Percentiles rank a stretch among this genome's conserved stretches.
Evolutionary conservation across 345 rosid species (phyloP).

Genomic region (Pistacia integerrima): DNA sequence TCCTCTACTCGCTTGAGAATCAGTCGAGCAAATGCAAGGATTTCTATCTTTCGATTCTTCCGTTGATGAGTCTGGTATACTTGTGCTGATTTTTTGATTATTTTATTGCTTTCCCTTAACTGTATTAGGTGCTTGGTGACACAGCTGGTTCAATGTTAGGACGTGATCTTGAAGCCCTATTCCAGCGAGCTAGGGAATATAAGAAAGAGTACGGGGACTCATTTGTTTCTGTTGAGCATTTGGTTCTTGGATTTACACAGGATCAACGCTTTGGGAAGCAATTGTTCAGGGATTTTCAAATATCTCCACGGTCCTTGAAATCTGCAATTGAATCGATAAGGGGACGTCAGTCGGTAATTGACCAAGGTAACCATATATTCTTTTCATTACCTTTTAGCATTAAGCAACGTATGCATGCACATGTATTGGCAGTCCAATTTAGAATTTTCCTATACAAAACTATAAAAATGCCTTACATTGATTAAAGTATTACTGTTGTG

Average conservation of each 20-base stretch:
- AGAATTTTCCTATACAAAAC: background rate
- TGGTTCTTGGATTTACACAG: conserved; percentile 79
- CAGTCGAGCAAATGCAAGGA: no score
- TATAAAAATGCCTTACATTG: background rate
- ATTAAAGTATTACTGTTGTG: background rate
- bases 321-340: conserved; percentile 87
- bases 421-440: background rate
- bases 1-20: no score
- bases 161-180: conserved; percentile 84
- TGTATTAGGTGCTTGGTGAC: conserved; percentile 80
- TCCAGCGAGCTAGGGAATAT: conserved; percentile 76
- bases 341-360: conserved; percentile 96
- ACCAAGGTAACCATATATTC: conserved; percentile 62
- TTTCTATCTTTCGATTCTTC: background rate
- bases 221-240: conserved; percentile 91
- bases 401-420: background rate
- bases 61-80: background rate
- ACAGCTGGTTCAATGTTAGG: conserved; percentile 95
- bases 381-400: background rate
- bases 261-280: conserved; percentile 95
- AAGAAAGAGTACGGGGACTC: conserved; percentile 94
- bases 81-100: conserved; percentile 1
- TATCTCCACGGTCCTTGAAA: conserved; percentile 63
- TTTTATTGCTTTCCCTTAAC: conserved; percentile 7
- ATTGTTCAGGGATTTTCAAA: conserved; percentile 79